Percentiles rank a stretch among this genome's conserved stretches.
Evolutionary conservation across 2,329 filamentous ascomycete genomes (phyloP).

Genomic region (Exophiala bonariae): DNA sequence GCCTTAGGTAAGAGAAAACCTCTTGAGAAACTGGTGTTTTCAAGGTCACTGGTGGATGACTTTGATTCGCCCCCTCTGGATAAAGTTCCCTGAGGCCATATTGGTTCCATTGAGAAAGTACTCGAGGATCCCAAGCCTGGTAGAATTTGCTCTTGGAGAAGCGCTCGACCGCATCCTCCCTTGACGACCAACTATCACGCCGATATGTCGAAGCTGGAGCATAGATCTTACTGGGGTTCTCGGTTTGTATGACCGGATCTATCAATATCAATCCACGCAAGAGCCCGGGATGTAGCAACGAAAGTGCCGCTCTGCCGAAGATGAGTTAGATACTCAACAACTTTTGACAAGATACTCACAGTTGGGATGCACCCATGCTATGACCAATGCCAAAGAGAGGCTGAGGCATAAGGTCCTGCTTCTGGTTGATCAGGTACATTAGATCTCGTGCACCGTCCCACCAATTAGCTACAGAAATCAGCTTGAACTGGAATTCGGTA

Average conservation of each 20-base stretch:
- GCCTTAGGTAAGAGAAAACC: conserved; percentile 56
- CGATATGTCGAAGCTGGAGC: conserved; percentile 71
- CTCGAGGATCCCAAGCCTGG: conserved; percentile 76
- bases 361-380: conserved; percentile 78
- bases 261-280: conserved; percentile 70
- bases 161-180: conserved; percentile 63
- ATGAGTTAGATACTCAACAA: conserved; percentile 3
- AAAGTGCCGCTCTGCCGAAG: conserved; percentile 13
- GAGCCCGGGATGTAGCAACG: conserved; percentile 68
- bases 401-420: conserved; percentile 75
- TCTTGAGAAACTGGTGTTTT: conserved; percentile 86
- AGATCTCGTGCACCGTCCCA: conserved; percentile 82
- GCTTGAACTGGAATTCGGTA: conserved; percentile 22
- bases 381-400: conserved; percentile 85
- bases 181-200: conserved; percentile 80
- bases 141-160: conserved; percentile 77
- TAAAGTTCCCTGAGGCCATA: conserved; percentile 67
- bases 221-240: conserved; percentile 40
- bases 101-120: conserved; percentile 70
- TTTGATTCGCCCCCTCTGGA: conserved; percentile 49
- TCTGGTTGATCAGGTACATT: conserved; percentile 79
- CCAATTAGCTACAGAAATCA: conserved; percentile 66
- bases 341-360: conserved; percentile 40
- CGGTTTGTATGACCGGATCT: conserved; percentile 53
- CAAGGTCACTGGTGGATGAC: conserved; percentile 56